Evolutionary conservation across 1,284 basidiomycete species (phyloP).

Genomic region (Pyrrhoderma lamaoense): DNA sequence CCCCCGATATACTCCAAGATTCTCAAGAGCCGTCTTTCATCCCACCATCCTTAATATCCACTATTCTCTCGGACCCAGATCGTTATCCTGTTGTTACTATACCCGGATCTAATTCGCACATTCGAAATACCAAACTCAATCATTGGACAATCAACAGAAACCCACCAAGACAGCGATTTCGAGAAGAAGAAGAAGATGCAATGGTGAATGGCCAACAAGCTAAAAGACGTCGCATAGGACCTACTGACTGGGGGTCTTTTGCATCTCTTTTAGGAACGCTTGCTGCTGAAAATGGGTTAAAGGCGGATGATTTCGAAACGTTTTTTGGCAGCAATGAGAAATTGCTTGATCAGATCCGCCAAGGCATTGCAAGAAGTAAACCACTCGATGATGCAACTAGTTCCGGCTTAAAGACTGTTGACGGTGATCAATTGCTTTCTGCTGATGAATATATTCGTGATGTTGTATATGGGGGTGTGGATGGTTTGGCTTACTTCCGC

Average conservation of each 20-base stretch:
- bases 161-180: constrained; percentile 35
- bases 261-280: constrained; percentile 42
- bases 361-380: constrained; percentile 23
- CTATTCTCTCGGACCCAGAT: constrained; percentile 9
- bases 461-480: constrained; percentile 66
- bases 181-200: constrained; percentile 46
- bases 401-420: too few relatives aligned
- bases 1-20: constrained; percentile 7
- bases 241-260: constrained; percentile 56
- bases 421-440: constrained; percentile 39
- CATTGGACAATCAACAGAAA: constrained; percentile 39
- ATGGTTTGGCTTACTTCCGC: constrained; percentile 64
- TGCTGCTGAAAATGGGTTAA: constrained; percentile 39
- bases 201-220: constrained; percentile 24
- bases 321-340: constrained; percentile 30
- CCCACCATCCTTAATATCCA: not conserved
- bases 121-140: constrained; percentile 21
- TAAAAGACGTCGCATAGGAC: constrained; percentile 44
- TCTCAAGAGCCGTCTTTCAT: constrained; percentile 3
- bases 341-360: constrained; percentile 28
- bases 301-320: constrained; percentile 30
- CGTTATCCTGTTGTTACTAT: constrained; percentile 5
- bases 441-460: constrained; percentile 59
- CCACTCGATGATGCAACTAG: constrained; percentile 11
- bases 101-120: not conserved